Percentiles rank a stretch among this genome's conserved stretches.
Evolutionary conservation across 495 filamentous ascomycete genomes (phyloP).

Genomic region (Xylaria telfairii): DNA sequence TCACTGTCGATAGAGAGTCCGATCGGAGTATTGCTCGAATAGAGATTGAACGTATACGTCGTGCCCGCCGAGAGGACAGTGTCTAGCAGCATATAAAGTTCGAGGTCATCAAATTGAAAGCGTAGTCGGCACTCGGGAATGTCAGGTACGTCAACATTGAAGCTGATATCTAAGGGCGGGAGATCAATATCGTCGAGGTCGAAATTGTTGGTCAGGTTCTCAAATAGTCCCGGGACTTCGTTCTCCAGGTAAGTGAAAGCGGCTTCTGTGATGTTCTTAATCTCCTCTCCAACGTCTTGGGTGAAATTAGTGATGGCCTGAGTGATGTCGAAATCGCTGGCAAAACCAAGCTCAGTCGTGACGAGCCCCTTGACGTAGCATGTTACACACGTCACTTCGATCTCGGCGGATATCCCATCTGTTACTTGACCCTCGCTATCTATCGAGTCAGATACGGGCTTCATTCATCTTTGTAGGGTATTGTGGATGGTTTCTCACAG

Average conservation of each 20-base stretch:
- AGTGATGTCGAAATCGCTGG: constrained; percentile 47
- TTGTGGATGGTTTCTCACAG: constrained; percentile 28
- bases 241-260: constrained; percentile 39
- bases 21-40: constrained; percentile 48
- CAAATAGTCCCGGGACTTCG: constrained; percentile 24
- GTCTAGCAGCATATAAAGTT: constrained; percentile 59
- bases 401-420: constrained; percentile 22
- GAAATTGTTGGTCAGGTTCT: constrained; percentile 38
- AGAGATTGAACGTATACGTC: constrained; percentile 58
- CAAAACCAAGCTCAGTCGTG: constrained; percentile 47
- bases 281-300: constrained; percentile 31
- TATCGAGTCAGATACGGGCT: constrained; percentile 9
- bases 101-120: constrained; percentile 57
- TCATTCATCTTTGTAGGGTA: background rate
- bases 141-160: constrained; percentile 47
- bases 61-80: constrained; percentile 48
- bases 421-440: constrained; percentile 17
- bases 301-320: constrained; percentile 44
- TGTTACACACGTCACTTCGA: constrained; percentile 54
- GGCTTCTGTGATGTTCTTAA: constrained; percentile 41
- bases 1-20: constrained; percentile 48
- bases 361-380: constrained; percentile 59
- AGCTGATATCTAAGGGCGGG: constrained; percentile 44
- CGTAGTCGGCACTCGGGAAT: constrained; percentile 50
- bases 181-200: constrained; percentile 43